These are phyloP conservation scores for Camelina neglecta DNA, from an alignment of 345 rosid genomes.

Conservation along the genomic window DNA sequence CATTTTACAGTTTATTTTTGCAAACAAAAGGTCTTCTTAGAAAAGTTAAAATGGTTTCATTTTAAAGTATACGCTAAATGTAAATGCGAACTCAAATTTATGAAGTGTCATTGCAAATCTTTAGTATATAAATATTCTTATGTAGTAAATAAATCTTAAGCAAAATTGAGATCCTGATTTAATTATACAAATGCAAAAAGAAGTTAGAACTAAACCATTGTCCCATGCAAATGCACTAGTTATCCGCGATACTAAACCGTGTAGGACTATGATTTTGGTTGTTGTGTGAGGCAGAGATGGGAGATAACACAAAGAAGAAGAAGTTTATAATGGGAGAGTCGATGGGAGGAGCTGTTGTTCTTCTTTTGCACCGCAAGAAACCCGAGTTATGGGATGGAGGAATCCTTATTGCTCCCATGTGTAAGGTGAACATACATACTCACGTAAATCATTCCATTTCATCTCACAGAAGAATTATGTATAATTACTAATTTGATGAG, in stretches of 20 bases:
- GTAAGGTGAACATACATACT: conserved; percentile 59
- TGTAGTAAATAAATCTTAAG: neutral
- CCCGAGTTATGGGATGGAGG: conserved; percentile 85
- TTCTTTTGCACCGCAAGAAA: conserved; percentile 67
- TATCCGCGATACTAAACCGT: neutral
- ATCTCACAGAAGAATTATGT: neutral
- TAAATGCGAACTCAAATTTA: neutral
- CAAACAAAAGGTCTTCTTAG: neutral
- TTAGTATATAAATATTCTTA: neutral
- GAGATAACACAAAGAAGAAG: conserved; percentile 64
- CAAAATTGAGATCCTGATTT: neutral
- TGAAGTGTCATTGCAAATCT: neutral
- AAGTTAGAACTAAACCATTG: neutral
- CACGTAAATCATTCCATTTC: neutral
- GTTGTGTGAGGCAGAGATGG: conserved; percentile 49
- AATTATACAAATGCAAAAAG: neutral
- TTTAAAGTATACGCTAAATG: neutral
- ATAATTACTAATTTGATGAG: conserved; percentile 22
- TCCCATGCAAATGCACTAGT: neutral
- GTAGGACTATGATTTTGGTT: neutral
- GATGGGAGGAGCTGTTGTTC: conserved; percentile 87
- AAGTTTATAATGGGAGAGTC: conserved; percentile 85
- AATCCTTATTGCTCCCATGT: conserved; percentile 84
- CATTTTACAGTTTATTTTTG: neutral
- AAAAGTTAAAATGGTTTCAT: neutral